Percentiles rank a stretch among this genome's conserved stretches.
phyloP scores from a whole-genome alignment of 176 grass and related monocot species.

The Hordeum marinum region DNA sequence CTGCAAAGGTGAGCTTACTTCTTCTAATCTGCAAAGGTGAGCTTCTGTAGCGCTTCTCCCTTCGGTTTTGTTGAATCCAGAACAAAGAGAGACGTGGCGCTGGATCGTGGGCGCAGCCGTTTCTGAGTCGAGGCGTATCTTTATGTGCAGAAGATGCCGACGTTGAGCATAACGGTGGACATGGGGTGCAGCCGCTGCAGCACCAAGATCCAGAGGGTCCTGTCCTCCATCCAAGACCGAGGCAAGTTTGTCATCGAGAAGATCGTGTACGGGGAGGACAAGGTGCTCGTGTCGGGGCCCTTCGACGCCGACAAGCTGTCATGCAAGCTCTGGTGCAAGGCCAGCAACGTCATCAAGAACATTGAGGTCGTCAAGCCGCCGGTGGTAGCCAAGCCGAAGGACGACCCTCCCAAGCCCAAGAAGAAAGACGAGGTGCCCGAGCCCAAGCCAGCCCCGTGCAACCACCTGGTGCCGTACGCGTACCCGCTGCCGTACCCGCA shows the following conservation, averaged over 20 bases:
- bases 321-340: constrained; percentile 65
- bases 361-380: constrained; percentile 31
- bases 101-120: not conserved
- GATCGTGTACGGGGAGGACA: constrained; percentile 60
- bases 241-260: constrained; percentile 47
- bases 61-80: not conserved
- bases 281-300: constrained; percentile 48
- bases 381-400: not conserved
- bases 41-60: not conserved
- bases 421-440: not conserved
- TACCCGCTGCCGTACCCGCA: constrained; percentile 6
- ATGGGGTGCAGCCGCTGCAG: constrained; percentile 46
- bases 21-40: not conserved
- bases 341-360: constrained; percentile 34
- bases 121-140: not conserved
- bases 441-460: not conserved
- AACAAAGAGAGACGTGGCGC: not conserved
- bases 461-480: not conserved
- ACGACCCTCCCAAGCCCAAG: not conserved
- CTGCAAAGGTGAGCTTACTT: not conserved
- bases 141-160: constrained; percentile 23
- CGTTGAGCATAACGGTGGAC: constrained; percentile 61
- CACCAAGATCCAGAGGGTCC: constrained; percentile 50
- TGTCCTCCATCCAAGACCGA: constrained; percentile 46
- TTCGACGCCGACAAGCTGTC: constrained; percentile 52